Percentiles rank a stretch among this genome's conserved stretches.
Evolutionary conservation across 805 yeast species (phyloP).

Genomic region (Candida krabiensis): DNA sequence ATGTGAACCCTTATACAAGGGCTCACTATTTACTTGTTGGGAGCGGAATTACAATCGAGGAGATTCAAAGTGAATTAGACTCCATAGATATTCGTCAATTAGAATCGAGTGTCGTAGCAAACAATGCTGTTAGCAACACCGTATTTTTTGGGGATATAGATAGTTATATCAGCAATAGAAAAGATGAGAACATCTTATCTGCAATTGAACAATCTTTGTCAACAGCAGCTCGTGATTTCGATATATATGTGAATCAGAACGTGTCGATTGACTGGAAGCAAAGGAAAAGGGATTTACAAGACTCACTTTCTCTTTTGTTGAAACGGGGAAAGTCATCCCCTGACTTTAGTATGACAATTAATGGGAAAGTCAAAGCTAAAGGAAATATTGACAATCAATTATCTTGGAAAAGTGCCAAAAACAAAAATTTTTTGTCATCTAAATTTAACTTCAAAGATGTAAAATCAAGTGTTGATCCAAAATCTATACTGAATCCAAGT

Average conservation of each 20-base stretch:
- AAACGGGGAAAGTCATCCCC: conserved; percentile 27
- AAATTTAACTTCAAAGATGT: conserved; percentile 32
- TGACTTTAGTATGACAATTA: conserved; percentile 13
- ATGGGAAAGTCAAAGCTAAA: conserved; percentile 16
- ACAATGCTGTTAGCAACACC: conserved; percentile 2
- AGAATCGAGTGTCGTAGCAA: conserved; percentile 10
- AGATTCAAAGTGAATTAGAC: conserved; percentile 63
- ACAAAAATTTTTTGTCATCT: conserved; percentile 29
- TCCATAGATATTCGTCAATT: conserved; percentile 33
- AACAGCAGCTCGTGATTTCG: conserved; percentile 81
- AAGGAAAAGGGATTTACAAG: conserved; percentile 71
- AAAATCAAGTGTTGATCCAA: conserved; percentile 17
- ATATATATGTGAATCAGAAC: conserved; percentile 67
- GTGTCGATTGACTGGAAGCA: conserved; percentile 82
- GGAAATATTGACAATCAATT: conserved; percentile 25
- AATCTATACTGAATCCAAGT: conserved; percentile 30
- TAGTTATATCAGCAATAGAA: conserved; percentile 61
- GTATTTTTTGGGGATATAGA: conserved; percentile 47
- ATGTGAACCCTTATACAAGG: conserved; percentile 50
- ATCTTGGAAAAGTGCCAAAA: conserved; percentile 29
- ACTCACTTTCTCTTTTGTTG: conserved; percentile 61
- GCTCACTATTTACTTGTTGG: conserved; percentile 90
- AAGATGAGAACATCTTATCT: conserved; percentile 77
- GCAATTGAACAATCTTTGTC: conserved; percentile 80
- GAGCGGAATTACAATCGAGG: conserved; percentile 85